Conservation (phyloP, 495 filamentous ascomycete species). For the Aspergillus conjunctus region DNA sequence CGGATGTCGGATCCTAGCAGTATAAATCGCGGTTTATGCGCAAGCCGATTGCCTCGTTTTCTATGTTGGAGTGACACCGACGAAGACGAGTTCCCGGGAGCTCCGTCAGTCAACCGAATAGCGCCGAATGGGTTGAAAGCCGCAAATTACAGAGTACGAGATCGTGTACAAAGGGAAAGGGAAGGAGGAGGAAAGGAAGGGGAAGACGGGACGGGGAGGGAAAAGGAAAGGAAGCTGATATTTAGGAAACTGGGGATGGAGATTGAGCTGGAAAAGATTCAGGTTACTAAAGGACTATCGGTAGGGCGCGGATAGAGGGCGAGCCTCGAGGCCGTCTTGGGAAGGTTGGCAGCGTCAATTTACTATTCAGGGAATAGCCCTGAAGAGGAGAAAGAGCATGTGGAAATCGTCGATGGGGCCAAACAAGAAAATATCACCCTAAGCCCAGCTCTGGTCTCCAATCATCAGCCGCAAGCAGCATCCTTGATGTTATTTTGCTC, state of each 20-base stretch:
- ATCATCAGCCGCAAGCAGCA: constrained; percentile 21
- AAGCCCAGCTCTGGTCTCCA: constrained; percentile 1
- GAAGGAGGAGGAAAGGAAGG: constrained; percentile 2
- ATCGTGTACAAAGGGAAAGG: constrained; percentile 4
- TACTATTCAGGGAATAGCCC: constrained; percentile 20
- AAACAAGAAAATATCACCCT: constrained; percentile 10
- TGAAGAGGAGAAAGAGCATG: too few relatives aligned
- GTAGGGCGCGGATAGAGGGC: constrained; percentile 19
- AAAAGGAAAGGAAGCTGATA: constrained; percentile 4
- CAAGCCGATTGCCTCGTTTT: not conserved
- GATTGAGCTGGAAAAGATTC: too few relatives aligned
- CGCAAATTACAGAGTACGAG: not conserved
- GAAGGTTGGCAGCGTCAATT: constrained; percentile 8
- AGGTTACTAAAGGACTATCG: constrained; percentile 15
- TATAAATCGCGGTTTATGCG: not conserved
- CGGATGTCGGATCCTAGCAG: not conserved
- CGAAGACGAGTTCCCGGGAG: not conserved
- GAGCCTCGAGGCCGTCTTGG: constrained; percentile 7
- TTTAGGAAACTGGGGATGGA: constrained; percentile 4
- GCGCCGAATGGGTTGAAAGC: not conserved
- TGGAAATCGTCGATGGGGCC: constrained; percentile 1
- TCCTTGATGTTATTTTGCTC: constrained; percentile 6
- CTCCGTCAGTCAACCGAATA: too few relatives aligned
- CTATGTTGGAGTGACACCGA: not conserved
- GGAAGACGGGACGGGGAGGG: constrained; percentile 10